Evolutionary conservation across 371 early-diverging fungal genomes (phyloP), one percentile per base, ranked within the genome.

Genomic region (Capillidium heterosporum): DNA sequence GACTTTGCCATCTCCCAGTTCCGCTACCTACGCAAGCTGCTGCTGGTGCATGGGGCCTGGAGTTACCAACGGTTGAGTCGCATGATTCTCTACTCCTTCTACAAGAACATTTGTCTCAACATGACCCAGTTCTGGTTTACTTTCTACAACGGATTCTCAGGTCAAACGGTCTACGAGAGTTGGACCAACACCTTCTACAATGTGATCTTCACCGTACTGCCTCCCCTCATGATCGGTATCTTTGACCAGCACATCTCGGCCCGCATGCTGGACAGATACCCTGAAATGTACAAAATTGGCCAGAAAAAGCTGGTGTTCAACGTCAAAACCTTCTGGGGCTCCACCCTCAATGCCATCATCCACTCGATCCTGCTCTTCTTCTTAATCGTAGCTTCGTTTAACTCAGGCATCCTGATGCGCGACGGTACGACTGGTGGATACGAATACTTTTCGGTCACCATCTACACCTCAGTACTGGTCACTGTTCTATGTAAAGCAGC

Each of bases 71-170:
- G 95, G 13, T 71, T 91, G 43, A 77, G 84, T 60, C 87, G 87
- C 64, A 71, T 89, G 71, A 87, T 87, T 58, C 76, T 87, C 64
- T 92, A 74, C 68, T 95, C 79, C 65, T 93, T 95, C 67, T 92
- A 90, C 76, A 95, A 95, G 70, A 96, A 96, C 68, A 92, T 96
- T 57, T 83, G 91, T 19, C 72, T 96, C 55, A 93, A 93, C 67
- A 72, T 91, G 66, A 97, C 95, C 53, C 99, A 99, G 73, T 90
- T 98, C 57, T 96, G 95, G 88, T 95, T 81, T 68, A 86, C 93
- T 17, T 77, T 85, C 59, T 87, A 80, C 66, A 90, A 88, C 58
- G 86, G 86, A 1, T 91, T 89, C 60, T 86, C 92, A 4, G 93
- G 94, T 28, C 85, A 87, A 60, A 89, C 91, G 8, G 67, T 93